phyloP scores from a whole-genome alignment of 106 monocot genomes.

The Phalaenopsis equestris region DNA sequence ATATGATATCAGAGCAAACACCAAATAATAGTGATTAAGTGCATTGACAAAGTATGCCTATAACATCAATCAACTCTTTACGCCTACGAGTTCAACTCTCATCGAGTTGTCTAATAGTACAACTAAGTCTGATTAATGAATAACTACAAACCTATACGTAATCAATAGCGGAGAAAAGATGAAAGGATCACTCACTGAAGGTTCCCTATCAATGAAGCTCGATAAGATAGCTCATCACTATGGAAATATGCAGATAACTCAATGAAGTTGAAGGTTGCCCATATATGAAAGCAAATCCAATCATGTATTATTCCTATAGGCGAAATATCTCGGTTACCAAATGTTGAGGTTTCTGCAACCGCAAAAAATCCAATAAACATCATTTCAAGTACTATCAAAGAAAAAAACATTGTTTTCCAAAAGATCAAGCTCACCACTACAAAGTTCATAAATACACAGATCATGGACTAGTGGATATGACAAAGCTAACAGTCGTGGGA shows the following conservation, averaged over 20 bases:
- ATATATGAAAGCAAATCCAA: too few species aligned
- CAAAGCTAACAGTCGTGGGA: too few species aligned
- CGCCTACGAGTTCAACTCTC: too few species aligned
- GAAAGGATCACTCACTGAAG: background rate
- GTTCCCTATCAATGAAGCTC: background rate
- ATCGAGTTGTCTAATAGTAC: too few species aligned
- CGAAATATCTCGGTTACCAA: background rate
- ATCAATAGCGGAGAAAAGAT: background rate
- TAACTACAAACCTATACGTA: background rate
- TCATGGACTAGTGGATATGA: too few species aligned
- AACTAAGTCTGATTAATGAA: too few species aligned
- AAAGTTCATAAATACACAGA: too few species aligned
- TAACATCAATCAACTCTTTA: background rate
- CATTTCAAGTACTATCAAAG: background rate
- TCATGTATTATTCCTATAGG: too few species aligned
- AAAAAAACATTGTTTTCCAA: background rate
- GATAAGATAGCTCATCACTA: background rate
- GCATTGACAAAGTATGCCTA: background rate
- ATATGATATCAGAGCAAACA: background rate
- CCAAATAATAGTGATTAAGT: background rate
- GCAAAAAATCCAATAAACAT: background rate
- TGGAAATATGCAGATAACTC: background rate
- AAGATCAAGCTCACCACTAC: background rate
- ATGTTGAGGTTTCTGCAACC: background rate
- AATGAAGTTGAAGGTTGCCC: background rate